Base-by-base conservation (phyloP, 495 filamentous ascomycete genomes). In the Aspergillus sparsus region DNA sequence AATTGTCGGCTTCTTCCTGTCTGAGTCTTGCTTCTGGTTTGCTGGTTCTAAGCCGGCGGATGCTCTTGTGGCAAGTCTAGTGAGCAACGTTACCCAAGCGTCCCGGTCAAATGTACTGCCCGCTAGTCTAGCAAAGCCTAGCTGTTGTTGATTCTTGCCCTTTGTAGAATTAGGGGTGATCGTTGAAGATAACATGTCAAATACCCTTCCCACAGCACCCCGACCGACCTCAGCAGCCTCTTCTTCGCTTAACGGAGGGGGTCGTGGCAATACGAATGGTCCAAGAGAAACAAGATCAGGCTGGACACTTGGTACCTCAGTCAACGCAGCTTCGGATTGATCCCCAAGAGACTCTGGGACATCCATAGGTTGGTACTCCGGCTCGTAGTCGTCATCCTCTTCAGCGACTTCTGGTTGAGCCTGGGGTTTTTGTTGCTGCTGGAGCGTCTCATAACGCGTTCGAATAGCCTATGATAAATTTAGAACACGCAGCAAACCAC, bases 301-400 rank as follows among this genome's bases (percentile, higher is more conserved):
- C 46, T 85, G 76, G 3, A 80, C 60, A 4, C 81, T 76, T 15
- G 75, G 62, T 33, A 70, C 73, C 54, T 86, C 83, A 7, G 85
- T 73, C n/a, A 84, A 80, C 0, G 80, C 78, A 46, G 80, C 86
- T 69, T 91, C 86, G 16, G 89, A 77, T 65, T 88, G 87, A 66
- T 90, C 91, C 13, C 85, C 68, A 7, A 86, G 84, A 64, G 91
- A 87, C 47, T 91, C 90, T 4, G 84, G 80, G 62, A 89, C 85
- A 67, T 92, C 90, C 49, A 82, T 79, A 0, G 83, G 83, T 55
- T 88, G 82, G 65, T 89, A 93, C 72, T 94, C 88, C 0, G 91
- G 91, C 61, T 95, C 91, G 65, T 96, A 95, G 57, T 92, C 88
- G 53, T 93, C 92, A 12, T 96, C 92, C 15, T 96, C 90, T n/a